phyloP scores from a whole-genome alignment of 495 filamentous ascomycete species.

The Podospora australis region DNA sequence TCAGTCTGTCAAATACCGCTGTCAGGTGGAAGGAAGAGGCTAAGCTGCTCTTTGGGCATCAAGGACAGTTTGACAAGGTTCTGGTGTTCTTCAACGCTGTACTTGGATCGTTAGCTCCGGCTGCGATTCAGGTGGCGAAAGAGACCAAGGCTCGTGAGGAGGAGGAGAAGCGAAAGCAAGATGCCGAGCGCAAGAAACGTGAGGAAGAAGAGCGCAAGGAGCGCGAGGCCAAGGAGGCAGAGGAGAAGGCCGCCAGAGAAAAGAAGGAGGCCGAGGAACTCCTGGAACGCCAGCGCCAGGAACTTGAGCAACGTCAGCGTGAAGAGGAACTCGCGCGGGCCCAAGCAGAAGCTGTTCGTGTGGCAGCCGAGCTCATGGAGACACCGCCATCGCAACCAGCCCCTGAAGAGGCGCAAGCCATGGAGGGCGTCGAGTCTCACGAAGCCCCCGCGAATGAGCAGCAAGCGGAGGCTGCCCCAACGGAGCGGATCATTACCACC shows the following conservation, averaged over 20 bases:
- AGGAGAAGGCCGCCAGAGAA: constrained; percentile 49
- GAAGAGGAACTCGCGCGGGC: constrained; percentile 47
- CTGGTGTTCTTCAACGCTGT: constrained; percentile 61
- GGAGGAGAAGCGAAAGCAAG: constrained; percentile 55
- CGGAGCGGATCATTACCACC: constrained; percentile 61
- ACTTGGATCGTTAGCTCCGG: constrained; percentile 67
- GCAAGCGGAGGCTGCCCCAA: constrained; percentile 17
- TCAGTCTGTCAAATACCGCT: constrained; percentile 60
- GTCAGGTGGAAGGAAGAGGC: constrained; percentile 88
- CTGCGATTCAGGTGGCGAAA: constrained; percentile 74
- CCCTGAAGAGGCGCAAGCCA: constrained; percentile 49
- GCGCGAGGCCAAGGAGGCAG: constrained; percentile 53
- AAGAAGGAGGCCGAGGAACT: constrained; percentile 54
- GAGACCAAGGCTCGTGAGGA: constrained; percentile 53
- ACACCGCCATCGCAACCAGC: not conserved
- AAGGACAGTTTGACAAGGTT: constrained; percentile 64
- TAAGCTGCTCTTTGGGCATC: constrained; percentile 69
- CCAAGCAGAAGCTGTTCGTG: constrained; percentile 40
- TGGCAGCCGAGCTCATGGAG: constrained; percentile 23
- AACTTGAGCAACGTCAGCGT: no score
- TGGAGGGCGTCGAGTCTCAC: constrained; percentile 79
- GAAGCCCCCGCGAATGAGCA: constrained; percentile 28
- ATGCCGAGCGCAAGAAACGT: constrained; percentile 56
- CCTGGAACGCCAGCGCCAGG: constrained; percentile 44
- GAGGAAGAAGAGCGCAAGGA: constrained; percentile 49